Conservation (phyloP, 148 eudicot genomes). For the Silene uniflora region DNA sequence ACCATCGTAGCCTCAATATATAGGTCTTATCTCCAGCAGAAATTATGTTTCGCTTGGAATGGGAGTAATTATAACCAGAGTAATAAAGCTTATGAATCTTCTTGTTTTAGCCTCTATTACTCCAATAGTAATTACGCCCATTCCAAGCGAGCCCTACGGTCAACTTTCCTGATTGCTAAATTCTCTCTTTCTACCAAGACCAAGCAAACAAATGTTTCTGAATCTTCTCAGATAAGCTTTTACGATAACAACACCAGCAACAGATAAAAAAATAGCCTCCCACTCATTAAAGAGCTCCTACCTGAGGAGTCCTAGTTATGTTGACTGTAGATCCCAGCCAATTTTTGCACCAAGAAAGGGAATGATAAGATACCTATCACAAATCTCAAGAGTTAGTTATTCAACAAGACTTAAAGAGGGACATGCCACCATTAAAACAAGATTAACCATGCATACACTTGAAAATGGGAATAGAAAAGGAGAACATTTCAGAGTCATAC, state of each 20-base stretch:
- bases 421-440: not conserved
- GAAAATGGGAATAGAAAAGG: not conserved
- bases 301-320: conserved; percentile 99
- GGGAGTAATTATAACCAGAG: too few relatives aligned
- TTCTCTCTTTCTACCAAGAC: conserved; percentile 12
- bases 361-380: conserved; percentile 85
- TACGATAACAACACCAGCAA: not conserved
- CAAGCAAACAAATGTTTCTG: not conserved
- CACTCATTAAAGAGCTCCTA: conserved; percentile 15
- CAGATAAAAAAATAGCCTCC: not conserved
- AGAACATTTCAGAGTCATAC: conserved; percentile 36
- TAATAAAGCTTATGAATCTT: too few relatives aligned
- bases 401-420: not conserved
- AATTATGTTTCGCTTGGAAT: too few relatives aligned
- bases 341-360: conserved; percentile 98
- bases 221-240: too few relatives aligned
- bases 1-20: not conserved
- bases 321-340: conserved; percentile 93
- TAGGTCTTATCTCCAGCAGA: not conserved
- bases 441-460: conserved; percentile 12
- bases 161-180: not conserved
- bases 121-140: too few relatives aligned
- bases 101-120: too few relatives aligned
- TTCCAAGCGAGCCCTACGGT: too few relatives aligned
- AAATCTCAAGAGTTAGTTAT: conserved; percentile 3